Conservation (phyloP, 495 filamentous ascomycete species). For the Viridothelium virens region DNA sequence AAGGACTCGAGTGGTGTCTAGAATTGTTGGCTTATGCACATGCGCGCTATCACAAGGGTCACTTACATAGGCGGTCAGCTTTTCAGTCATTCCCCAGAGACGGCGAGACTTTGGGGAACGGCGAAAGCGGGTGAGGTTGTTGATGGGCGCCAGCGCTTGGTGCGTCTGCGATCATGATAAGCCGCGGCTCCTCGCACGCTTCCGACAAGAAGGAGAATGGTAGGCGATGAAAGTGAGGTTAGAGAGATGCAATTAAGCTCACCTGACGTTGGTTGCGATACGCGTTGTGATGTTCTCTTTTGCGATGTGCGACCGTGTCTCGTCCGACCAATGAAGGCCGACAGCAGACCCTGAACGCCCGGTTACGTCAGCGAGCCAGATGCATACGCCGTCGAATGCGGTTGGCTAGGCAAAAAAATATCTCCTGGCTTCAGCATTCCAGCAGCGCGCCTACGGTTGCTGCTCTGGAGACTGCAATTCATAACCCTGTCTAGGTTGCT, state of each 20-base stretch:
- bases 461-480: not conserved
- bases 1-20: constrained; percentile 85
- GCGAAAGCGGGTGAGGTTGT: constrained; percentile 4
- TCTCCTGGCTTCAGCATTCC: constrained; percentile 1
- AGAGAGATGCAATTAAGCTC: not conserved
- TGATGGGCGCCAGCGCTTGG: constrained; percentile 13
- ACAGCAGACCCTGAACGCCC: not conserved
- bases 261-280: not conserved
- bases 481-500: too few relatives aligned
- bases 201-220: not conserved
- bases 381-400: not conserved
- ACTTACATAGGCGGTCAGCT: constrained; percentile 23
- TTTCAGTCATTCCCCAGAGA: constrained; percentile 14
- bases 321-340: not conserved
- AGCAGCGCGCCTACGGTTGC: not conserved
- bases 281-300: constrained; percentile 7
- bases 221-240: not conserved
- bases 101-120: not conserved
- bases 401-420: not conserved
- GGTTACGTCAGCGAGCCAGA: constrained; percentile 2
- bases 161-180: constrained; percentile 6
- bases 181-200: not conserved
- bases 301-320: constrained; percentile 11
- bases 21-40: constrained; percentile 44
- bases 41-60: constrained; percentile 14